These are phyloP conservation scores for Thermothielavioides terrestris DNA, from an alignment of 495 filamentous ascomycete species.

Conservation along the genomic window DNA sequence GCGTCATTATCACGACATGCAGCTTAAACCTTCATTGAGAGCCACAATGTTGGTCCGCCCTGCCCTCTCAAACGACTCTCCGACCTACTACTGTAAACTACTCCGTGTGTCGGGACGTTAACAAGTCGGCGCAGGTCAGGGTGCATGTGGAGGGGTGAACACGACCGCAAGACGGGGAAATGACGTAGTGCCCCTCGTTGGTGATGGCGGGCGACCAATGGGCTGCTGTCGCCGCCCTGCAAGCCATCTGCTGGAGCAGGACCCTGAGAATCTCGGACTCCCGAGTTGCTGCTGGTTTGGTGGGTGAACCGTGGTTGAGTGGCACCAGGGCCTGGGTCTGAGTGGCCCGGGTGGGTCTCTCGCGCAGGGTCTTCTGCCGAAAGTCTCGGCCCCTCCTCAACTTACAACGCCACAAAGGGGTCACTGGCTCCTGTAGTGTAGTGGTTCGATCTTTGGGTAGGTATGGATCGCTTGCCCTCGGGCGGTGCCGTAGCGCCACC, in stretches of 20 bases:
- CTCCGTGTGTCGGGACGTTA: neutral
- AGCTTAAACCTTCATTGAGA: too few species aligned
- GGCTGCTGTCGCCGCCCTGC: slow-evolving; percentile 16
- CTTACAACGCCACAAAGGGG: too few species aligned
- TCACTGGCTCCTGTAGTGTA: too few species aligned
- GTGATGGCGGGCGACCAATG: slow-evolving; percentile 7
- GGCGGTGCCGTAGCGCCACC: too few species aligned
- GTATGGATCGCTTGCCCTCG: too few species aligned
- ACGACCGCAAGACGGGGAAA: neutral
- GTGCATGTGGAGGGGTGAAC: slow-evolving; percentile 3
- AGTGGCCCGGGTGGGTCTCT: too few species aligned
- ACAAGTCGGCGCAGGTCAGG: neutral
- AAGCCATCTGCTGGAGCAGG: slow-evolving; percentile 26
- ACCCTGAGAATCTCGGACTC: slow-evolving; percentile 23
- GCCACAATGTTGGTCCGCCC: too few species aligned
- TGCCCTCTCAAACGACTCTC: too few species aligned
- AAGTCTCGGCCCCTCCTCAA: slow-evolving; percentile 6
- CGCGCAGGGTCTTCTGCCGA: slow-evolving; percentile 6
- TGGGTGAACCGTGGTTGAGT: slow-evolving; percentile 23
- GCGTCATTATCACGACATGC: too few species aligned
- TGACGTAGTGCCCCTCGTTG: slow-evolving; percentile 16
- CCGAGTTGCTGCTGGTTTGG: slow-evolving; percentile 15
- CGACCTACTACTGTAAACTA: neutral
- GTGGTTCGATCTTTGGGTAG: too few species aligned
- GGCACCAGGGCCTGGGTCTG: neutral